phyloP scores from a whole-genome alignment of 2,329 filamentous ascomycete genomes.

The Paraphaeosphaeria sporulosa region DNA sequence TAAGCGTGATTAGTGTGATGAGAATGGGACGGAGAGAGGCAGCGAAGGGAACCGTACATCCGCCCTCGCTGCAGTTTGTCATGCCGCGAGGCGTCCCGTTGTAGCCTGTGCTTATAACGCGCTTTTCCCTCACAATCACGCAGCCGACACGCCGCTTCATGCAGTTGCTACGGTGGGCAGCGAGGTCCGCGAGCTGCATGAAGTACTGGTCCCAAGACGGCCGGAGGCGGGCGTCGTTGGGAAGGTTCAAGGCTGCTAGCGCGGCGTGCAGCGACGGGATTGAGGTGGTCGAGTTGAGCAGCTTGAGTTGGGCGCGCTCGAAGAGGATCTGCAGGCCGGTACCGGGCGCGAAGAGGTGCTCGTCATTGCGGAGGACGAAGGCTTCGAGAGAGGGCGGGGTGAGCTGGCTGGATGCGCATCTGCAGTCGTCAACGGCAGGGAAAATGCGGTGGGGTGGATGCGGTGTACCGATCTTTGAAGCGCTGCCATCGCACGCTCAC shows the following conservation, averaged over 20 bases:
- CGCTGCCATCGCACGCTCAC: conserved; percentile 83
- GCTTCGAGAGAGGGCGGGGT: conserved; percentile 63
- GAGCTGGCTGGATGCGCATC: conserved; percentile 58
- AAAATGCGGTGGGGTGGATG: neutral
- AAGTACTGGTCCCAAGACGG: conserved; percentile 98
- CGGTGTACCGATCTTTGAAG: conserved; percentile 64
- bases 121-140: conserved; percentile 83
- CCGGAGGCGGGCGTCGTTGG: conserved; percentile 79
- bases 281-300: conserved; percentile 83
- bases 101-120: conserved; percentile 95
- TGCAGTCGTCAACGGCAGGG: conserved; percentile 25
- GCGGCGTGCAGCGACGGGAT: conserved; percentile 75
- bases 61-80: conserved; percentile 90
- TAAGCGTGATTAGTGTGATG: conserved; percentile 28
- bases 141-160: conserved; percentile 98
- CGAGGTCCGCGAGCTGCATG: conserved; percentile 93
- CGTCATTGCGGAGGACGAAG: conserved; percentile 72
- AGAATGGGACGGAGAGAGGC: neutral
- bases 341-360: conserved; percentile 73
- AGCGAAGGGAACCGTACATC: conserved; percentile 64
- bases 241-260: conserved; percentile 77
- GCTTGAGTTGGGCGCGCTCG: conserved; percentile 79
- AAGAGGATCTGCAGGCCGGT: conserved; percentile 78
- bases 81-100: conserved; percentile 94
- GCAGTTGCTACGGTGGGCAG: conserved; percentile 90